These are phyloP conservation scores for Fusarium keratoplasticum DNA, from an alignment of 2,329 filamentous ascomycete genomes.

Conservation along the genomic window DNA sequence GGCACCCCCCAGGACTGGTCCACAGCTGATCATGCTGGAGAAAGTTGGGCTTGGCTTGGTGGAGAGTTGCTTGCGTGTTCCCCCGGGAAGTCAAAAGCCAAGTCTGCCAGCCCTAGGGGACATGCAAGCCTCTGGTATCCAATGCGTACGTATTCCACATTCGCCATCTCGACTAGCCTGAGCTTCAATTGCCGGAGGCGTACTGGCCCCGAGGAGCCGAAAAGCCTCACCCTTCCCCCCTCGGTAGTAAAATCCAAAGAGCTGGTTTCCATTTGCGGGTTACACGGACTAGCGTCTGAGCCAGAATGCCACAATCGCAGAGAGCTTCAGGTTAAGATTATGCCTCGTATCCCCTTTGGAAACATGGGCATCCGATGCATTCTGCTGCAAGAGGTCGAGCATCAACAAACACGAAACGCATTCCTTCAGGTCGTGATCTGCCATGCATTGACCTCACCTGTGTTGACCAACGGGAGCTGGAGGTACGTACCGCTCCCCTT, in stretches of 20 bases:
- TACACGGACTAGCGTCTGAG: slow-evolving; percentile 1
- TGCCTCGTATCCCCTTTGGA: slow-evolving; percentile 17
- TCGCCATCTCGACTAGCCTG: neutral
- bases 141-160: slow-evolving; percentile 5
- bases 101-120: slow-evolving; percentile 7
- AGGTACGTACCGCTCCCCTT: slow-evolving; percentile 18
- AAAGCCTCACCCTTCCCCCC: neutral
- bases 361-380: slow-evolving; percentile 2
- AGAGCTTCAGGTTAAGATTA: slow-evolving; percentile 6
- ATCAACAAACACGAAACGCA: slow-evolving; percentile 37
- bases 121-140: neutral
- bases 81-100: slow-evolving; percentile 21
- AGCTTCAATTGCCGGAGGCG: slow-evolving; percentile 23
- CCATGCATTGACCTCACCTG: slow-evolving; percentile 18
- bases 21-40: slow-evolving; percentile 16
- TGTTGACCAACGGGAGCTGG: neutral
- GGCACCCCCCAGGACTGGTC: neutral
- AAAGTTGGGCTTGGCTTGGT: slow-evolving; percentile 9
- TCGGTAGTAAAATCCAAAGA: slow-evolving; percentile 1
- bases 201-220: slow-evolving; percentile 12
- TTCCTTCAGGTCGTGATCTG: slow-evolving; percentile 21
- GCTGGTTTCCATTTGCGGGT: slow-evolving; percentile 33
- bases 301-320: slow-evolving; percentile 7
- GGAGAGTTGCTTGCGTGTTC: slow-evolving; percentile 20
- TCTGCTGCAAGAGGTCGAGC: slow-evolving; percentile 4